Conservation (phyloP, 306 rosid genomes). For the Vigna reflexopilosa region DNA sequence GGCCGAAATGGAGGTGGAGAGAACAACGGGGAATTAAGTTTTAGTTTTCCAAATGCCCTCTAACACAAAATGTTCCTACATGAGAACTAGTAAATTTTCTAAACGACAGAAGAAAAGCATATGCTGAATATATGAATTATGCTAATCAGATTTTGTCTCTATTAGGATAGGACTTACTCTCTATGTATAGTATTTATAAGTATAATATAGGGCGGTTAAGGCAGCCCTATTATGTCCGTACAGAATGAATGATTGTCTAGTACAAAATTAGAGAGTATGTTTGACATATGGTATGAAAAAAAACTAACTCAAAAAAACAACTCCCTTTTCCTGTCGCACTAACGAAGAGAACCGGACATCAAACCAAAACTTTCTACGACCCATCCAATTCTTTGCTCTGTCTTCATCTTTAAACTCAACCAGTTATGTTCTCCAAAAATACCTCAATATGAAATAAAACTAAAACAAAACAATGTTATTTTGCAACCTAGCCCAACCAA, state of each 20-base stretch:
- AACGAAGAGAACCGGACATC: background rate
- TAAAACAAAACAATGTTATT: too few relatives aligned
- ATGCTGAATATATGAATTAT: conserved; percentile 46
- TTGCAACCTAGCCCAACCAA: too few relatives aligned
- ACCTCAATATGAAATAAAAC: too few relatives aligned
- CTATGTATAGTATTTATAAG: conserved; percentile 7
- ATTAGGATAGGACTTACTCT: conserved; percentile 41
- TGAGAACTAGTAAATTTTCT: conserved; percentile 39
- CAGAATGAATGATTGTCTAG: conserved; percentile 35
- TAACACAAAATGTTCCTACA: conserved; percentile 49
- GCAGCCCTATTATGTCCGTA: conserved; percentile 25
- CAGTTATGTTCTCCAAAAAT: background rate
- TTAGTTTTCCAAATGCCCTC: conserved; percentile 48
- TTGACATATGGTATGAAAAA: conserved; percentile 16
- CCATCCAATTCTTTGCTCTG: too few relatives aligned
- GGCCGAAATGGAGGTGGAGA: conserved; percentile 34
- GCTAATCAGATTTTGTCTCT: conserved; percentile 40
- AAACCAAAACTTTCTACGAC: background rate
- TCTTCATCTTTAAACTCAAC: background rate
- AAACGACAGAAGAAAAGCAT: conserved; percentile 40
- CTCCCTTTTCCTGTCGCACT: background rate
- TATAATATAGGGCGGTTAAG: conserved; percentile 10
- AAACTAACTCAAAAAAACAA: conserved; percentile 21
- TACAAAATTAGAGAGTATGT: conserved; percentile 43
- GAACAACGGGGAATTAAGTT: conserved; percentile 21